Evolutionary conservation across 2,329 filamentous ascomycete genomes (phyloP).

Genomic region (Ophiocordyceps camponoti-floridani): DNA sequence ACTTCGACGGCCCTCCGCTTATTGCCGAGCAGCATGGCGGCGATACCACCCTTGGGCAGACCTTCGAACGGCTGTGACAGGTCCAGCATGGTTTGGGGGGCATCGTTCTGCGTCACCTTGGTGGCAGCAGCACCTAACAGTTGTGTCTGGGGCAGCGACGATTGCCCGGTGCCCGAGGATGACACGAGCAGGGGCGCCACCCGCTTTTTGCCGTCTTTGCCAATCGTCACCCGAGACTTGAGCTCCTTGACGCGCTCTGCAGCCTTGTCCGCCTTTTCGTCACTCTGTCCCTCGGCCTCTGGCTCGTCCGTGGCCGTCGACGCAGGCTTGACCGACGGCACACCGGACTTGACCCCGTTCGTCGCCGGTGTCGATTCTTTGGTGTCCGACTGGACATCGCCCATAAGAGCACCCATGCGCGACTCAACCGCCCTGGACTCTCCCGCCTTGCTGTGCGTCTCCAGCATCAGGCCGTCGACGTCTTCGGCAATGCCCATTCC

Average conservation of each 20-base stretch:
- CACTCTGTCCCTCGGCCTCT: constrained; percentile 14
- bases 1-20: constrained; percentile 66
- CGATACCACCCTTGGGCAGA: constrained; percentile 73
- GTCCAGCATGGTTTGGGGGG: constrained; percentile 70
- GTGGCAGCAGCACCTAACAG: constrained; percentile 59
- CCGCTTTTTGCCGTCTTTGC: constrained; percentile 92
- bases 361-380: constrained; percentile 28
- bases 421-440: constrained; percentile 83
- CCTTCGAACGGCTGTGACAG: constrained; percentile 89
- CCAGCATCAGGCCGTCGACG: constrained; percentile 69
- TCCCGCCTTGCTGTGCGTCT: constrained; percentile 81
- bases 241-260: constrained; percentile 40
- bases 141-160: constrained; percentile 76
- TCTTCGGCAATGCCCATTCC: constrained; percentile 86
- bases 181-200: constrained; percentile 86
- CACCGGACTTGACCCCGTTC: constrained; percentile 30
- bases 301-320: constrained; percentile 20
- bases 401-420: constrained; percentile 97
- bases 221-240: constrained; percentile 85
- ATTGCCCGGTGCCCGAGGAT: constrained; percentile 70
- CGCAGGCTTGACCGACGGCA: constrained; percentile 14
- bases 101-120: constrained; percentile 46
- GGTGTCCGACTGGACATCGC: constrained; percentile 47
- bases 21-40: constrained; percentile 75
- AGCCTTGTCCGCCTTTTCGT: constrained; percentile 33